Base-by-base conservation (phyloP, 2,329 filamentous ascomycete species). In the Diaporthe sp. region DNA sequence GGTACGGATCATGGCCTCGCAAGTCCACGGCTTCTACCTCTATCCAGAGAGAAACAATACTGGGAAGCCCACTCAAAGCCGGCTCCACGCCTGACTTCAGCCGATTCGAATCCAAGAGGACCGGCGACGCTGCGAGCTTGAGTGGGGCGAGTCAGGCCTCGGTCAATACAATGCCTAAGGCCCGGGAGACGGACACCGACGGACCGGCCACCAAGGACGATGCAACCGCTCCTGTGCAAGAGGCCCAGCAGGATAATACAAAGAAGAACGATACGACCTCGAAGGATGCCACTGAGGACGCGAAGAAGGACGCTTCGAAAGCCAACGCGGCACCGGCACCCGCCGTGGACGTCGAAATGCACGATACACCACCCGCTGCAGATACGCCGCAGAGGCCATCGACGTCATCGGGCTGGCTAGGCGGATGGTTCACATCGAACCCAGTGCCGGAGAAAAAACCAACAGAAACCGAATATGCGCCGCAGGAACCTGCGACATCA, bases 1-100 rank as follows among this genome's bases (percentile, higher is more conserved):
- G 90, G 91, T 92, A 92, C 80, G 89, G 89, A 71, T 89, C 90
- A 25, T 92, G 89, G 89, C 88, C 89, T 25, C 85, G 88, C 75
- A 92, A 92, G 79, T 89, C 90, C 9, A 83, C 85, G 22, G 86
- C 91, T 38, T 92, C 90, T 12, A 92, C 88, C 8, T 89, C 90
- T 69, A 84, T 93, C 58, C 89, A 90, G 4, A 87, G 86, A 77
- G 91, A 93, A 80, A 90, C 88, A 17, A 92, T 92, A 38, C 82
- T 90, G 60, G 91, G 90, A 40, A 89, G 87, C 64, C 90, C 88
- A 3, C 81, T 87, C 64, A 86, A 85, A 74, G 83, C 88, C 1
- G 83, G 79, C n/a, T 83, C 83, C 12, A 78, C 84, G 1, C 82
- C 87, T 4, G 88, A 91, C 77, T 83, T 91, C 42, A 85, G 85